Evolutionary conservation across 164 flowering plant species (phyloP), one percentile per base, ranked within the genome.

Genomic region (Umbilicus rupestris): DNA sequence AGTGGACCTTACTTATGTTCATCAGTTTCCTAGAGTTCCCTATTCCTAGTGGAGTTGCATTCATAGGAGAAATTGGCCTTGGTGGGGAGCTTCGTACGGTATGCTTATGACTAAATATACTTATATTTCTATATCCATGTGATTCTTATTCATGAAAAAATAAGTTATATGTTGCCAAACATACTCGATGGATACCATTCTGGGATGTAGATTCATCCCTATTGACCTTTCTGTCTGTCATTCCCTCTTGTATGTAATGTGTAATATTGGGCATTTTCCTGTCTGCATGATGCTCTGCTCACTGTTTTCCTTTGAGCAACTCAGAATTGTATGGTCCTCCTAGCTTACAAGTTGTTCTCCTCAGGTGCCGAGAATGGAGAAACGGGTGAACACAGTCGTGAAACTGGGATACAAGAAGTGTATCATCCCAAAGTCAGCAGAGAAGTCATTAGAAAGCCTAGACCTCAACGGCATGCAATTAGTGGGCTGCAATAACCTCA

Each of bases 81-180:
- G 88, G 85, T 74, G 97, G 99, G 42, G 99, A 91, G 76, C 86
- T 94, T 75, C 97, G 96, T 63, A 69, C 64, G 87, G 99, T 94
- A 81, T 50, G 85, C 52, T 72, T 31, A 55, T 68, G n/a, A 19
- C 15, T 33, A 55, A 42, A 28, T 35, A 28, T 62, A 59, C 20
- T 24, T 47, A 57, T 57, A 30, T 29, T 69, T 42, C 42, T 20
- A 15, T 31, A 37, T 50, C 8, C 64, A 60, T 59, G 8, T 29
- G 39, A 19, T 60, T 60, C 39, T 31, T 6, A 20, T 49, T 41
- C 15, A 46, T 15, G 20, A 8, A 1, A 46, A 59, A 28, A 59
- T 0, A 14, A 10, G 1, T 35, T 3, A 26, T 41, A n/a, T 1
- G 12, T 12, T 63, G 45, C 24, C 26, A 37, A 5, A 24, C 3